Base-by-base conservation (phyloP, 2,329 filamentous ascomycete species). In the Boeremia lycopersici region DNA sequence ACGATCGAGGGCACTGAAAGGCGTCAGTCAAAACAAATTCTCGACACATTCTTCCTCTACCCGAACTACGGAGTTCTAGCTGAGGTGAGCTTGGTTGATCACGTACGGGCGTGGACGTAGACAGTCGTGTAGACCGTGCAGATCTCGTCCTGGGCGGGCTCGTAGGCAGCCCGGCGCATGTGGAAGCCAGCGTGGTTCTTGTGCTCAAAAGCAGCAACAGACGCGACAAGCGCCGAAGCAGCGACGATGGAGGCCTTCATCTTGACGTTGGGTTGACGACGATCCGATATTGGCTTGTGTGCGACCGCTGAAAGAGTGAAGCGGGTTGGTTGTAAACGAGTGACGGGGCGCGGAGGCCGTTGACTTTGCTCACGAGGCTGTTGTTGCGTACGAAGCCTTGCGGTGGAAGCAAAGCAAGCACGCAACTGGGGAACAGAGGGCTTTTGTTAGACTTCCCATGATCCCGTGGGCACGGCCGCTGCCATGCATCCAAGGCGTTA, bases 221-320 rank as follows among this genome's bases (percentile, higher is more conserved):
- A 75, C 50, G 79, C 78, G 65, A 79, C 78, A 61, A 82, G 73
- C 42, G 79, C 81, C 62, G 87, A 85, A 75, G 87, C 84, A 68
- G 85, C 83, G 66, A 90, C 76, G 71, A 89, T 74, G 71, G 82
- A 81, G 71, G 82, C 86, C 88, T 90, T 95, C 90, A 95, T 95
- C 36, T 72, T 79, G 73, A 38, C 66, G 65, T 62, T 74, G 12
- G 23, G n/a, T 23, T 72, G 72, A 64, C 65, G 62, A 67, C 54
- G 56, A 66, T 64, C 64, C 63, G 55, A 48, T 57, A 52, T 62
- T 45, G 44, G 54, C 54, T 54, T 50, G 58, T 65, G 46, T 47
- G 54, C 87, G 90, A 85, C 89, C 89, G 89, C 89, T 92, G 80
- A 93, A 91, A 77, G 90, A 91, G 86, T 91, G 89, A 90, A 90